Percentiles rank a stretch among this genome's conserved stretches.
Evolutionary conservation across 768 basidiomycete genomes (phyloP).

Genomic region (Leucogyrophana mollusca): DNA sequence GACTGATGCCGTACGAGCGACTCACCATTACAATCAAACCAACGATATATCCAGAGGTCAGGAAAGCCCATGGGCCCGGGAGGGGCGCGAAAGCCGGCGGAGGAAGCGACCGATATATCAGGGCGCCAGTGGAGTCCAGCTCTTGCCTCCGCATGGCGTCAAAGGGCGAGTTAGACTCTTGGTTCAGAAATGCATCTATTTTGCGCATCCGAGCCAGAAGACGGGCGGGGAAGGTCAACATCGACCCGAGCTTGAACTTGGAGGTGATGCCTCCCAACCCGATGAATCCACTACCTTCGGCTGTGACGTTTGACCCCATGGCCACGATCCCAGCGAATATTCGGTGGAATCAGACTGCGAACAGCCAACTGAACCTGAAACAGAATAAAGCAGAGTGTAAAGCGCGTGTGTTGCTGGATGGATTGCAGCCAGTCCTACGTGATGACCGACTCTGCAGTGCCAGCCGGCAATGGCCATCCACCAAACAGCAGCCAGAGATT

Average conservation of each 20-base stretch:
- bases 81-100: slow-evolving; percentile 23
- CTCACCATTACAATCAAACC: slow-evolving; percentile 66
- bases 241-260: slow-evolving; percentile 20
- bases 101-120: slow-evolving; percentile 7
- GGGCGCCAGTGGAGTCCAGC: slow-evolving; percentile 1
- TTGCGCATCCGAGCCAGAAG: slow-evolving; percentile 39
- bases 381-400: no score
- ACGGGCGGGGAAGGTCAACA: slow-evolving; percentile 42
- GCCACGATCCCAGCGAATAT: background rate
- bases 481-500: no score
- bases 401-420: no score
- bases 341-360: no score
- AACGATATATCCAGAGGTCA: slow-evolving; percentile 71
- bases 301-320: slow-evolving; percentile 3
- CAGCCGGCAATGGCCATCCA: no score
- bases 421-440: no score
- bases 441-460: no score
- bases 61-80: slow-evolving; percentile 69
- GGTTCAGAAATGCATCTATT: slow-evolving; percentile 28
- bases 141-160: slow-evolving; percentile 3
- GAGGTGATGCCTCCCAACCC: slow-evolving; percentile 9
- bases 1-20: background rate
- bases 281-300: background rate
- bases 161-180: slow-evolving; percentile 9
- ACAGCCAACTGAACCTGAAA: no score